A percentile compares a stretch with the other conserved stretches of the same genome.
phyloP scores from a whole-genome alignment of 2,329 filamentous ascomycete species.

The Penicillium sp. region DNA sequence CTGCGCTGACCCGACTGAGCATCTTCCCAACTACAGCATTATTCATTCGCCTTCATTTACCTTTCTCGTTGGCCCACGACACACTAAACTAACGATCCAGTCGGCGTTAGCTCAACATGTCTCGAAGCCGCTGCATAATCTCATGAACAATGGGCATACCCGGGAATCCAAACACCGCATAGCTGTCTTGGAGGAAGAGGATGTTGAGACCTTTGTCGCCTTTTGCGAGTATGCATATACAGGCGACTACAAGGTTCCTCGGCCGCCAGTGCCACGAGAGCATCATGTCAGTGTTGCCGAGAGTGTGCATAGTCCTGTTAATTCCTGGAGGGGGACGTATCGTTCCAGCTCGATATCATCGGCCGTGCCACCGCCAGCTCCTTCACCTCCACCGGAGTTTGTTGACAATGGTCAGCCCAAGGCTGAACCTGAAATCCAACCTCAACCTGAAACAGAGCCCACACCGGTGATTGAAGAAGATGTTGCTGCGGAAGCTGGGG shows the following conservation, averaged over 20 bases:
- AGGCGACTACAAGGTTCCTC: conserved; percentile 49
- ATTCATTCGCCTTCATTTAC: conserved; percentile 50
- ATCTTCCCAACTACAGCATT: conserved; percentile 38
- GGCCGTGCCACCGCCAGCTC: conserved; percentile 34
- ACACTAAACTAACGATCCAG: conserved; percentile 53
- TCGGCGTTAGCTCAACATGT: conserved; percentile 49
- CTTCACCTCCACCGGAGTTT: conserved; percentile 32
- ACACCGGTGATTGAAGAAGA: neutral
- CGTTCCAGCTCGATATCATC: conserved; percentile 31
- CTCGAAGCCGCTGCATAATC: conserved; percentile 47
- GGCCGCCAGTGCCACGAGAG: conserved; percentile 24
- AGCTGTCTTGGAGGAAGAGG: conserved; percentile 50
- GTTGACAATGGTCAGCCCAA: conserved; percentile 2
- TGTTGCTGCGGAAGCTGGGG: conserved; percentile 1
- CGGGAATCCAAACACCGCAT: conserved; percentile 49
- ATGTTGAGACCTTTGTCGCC: conserved; percentile 54
- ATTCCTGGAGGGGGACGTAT: conserved; percentile 22
- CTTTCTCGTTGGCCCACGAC: conserved; percentile 51
- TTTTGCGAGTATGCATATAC: conserved; percentile 58
- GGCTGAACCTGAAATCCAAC: neutral
- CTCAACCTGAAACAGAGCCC: neutral
- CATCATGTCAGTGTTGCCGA: conserved; percentile 20
- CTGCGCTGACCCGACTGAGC: conserved; percentile 4
- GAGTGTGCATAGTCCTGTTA: conserved; percentile 6
- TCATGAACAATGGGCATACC: conserved; percentile 53